A percentile compares a stretch with the other conserved stretches of the same genome.
phyloP scores from a whole-genome alignment of 441 rosid genomes.

The Erodium chrysanthum region DNA sequence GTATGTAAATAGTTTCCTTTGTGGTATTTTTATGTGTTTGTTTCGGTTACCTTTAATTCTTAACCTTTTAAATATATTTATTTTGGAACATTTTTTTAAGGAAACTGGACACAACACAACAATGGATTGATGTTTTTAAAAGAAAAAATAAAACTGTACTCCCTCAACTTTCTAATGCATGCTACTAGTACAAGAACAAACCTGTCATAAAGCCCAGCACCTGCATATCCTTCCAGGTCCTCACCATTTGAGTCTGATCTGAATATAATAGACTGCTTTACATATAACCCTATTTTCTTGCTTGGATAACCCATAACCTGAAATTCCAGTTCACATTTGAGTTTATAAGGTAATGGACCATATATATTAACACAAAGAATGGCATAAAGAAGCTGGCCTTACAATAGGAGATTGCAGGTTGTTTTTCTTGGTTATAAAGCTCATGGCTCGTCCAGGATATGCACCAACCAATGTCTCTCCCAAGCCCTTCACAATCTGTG shows the following conservation, averaged over 20 bases:
- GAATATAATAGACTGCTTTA: slow-evolving; percentile 47
- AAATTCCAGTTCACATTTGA: slow-evolving; percentile 12
- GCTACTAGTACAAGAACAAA: slow-evolving; percentile 13
- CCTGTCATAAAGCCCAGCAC: slow-evolving; percentile 81
- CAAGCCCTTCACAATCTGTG: slow-evolving; percentile 71
- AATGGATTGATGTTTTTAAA: no score
- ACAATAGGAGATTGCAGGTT: slow-evolving; percentile 51
- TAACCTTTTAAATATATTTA: no score
- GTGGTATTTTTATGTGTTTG: no score
- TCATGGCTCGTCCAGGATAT: slow-evolving; percentile 73
- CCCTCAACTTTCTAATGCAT: not conserved
- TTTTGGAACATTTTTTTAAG: no score
- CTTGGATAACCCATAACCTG: slow-evolving; percentile 58
- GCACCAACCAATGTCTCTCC: slow-evolving; percentile 82
- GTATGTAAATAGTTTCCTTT: no score
- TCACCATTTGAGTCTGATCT: slow-evolving; percentile 70
- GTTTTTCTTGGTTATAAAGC: slow-evolving; percentile 54
- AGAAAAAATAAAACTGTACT: not conserved
- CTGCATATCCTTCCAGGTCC: slow-evolving; percentile 65
- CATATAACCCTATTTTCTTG: slow-evolving; percentile 43
- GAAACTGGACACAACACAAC: no score
- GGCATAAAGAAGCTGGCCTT: slow-evolving; percentile 17
- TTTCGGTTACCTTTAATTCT: no score
- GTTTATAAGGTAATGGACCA: not conserved
- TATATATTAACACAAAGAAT: not conserved